Conservation (phyloP, 2,329 filamentous ascomycete species). For the Aspergillus melleus region DNA sequence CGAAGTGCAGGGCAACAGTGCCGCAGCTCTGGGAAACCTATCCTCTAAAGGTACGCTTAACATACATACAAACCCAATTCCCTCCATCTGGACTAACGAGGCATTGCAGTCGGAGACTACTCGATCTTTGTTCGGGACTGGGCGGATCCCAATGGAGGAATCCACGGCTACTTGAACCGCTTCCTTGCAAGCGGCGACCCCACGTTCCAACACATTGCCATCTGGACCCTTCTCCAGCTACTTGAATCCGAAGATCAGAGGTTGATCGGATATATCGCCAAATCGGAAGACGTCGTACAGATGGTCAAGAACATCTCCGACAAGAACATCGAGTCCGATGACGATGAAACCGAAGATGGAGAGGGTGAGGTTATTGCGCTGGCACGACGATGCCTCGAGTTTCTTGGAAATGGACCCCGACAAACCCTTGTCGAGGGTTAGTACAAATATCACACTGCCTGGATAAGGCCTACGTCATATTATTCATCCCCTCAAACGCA, state of each 20-base stretch:
- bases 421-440: slow-evolving; percentile 76
- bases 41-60: slow-evolving; percentile 81
- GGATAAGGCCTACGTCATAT: slow-evolving; percentile 3
- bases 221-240: slow-evolving; percentile 94
- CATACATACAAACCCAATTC: background rate
- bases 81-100: slow-evolving; percentile 24
- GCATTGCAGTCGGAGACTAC: slow-evolving; percentile 79
- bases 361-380: slow-evolving; percentile 91
- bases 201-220: slow-evolving; percentile 98
- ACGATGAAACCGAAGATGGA: slow-evolving; percentile 83
- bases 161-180: slow-evolving; percentile 89
- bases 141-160: slow-evolving; percentile 87
- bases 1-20: slow-evolving; percentile 97
- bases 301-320: slow-evolving; percentile 92
- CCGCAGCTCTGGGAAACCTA: slow-evolving; percentile 89
- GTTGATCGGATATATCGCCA: slow-evolving; percentile 83
- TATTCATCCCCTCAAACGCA: slow-evolving; percentile 6
- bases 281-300: slow-evolving; percentile 85
- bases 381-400: slow-evolving; percentile 84
- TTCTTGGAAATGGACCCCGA: slow-evolving; percentile 77
- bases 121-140: slow-evolving; percentile 94
- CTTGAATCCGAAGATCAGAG: slow-evolving; percentile 92
- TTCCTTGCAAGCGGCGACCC: slow-evolving; percentile 93
- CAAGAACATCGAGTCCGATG: slow-evolving; percentile 81
- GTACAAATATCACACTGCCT: slow-evolving; percentile 9